Percentiles rank a stretch among this genome's conserved stretches.
Conservation (phyloP, 2,329 filamentous ascomycete species). For the Ophiognomonia clavigignenti-juglandacearum region DNA sequence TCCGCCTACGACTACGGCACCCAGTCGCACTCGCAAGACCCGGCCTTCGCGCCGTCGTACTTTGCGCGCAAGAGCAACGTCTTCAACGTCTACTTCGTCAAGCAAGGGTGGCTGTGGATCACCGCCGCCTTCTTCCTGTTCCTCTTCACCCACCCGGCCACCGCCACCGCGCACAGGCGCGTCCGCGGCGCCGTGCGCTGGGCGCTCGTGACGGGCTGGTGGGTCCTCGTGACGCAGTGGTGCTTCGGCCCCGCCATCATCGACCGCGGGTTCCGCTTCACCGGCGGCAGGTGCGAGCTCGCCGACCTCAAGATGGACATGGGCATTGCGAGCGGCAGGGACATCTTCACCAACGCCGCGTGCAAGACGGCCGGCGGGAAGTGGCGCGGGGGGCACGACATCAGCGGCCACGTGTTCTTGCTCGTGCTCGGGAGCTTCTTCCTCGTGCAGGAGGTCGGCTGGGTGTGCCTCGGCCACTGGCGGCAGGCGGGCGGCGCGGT, state of each 20-base stretch:
- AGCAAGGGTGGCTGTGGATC: conserved; percentile 91
- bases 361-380: conserved; percentile 78
- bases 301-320: conserved; percentile 42
- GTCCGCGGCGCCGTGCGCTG: conserved; percentile 63
- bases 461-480: conserved; percentile 43
- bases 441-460: conserved; percentile 73
- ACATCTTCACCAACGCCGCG: conserved; percentile 64
- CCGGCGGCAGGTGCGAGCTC: conserved; percentile 76
- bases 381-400: conserved; percentile 94
- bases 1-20: conserved; percentile 56
- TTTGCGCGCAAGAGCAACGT: conserved; percentile 92
- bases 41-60: conserved; percentile 65
- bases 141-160: conserved; percentile 59
- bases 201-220: conserved; percentile 66
- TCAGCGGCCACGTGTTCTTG: conserved; percentile 92
- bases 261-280: conserved; percentile 83
- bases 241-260: conserved; percentile 89
- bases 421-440: conserved; percentile 80
- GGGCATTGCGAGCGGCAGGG: conserved; percentile 39
- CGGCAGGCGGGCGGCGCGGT: conserved; percentile 27
- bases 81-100: conserved; percentile 91
- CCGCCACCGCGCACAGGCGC: conserved; percentile 30
- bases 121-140: conserved; percentile 70
- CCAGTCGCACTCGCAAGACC: conserved; percentile 56
- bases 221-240: conserved; percentile 92